A percentile compares a stretch with the other conserved stretches of the same genome.
phyloP scores from a whole-genome alignment of 768 basidiomycete species.

The Flagelloscypha sp. region DNA sequence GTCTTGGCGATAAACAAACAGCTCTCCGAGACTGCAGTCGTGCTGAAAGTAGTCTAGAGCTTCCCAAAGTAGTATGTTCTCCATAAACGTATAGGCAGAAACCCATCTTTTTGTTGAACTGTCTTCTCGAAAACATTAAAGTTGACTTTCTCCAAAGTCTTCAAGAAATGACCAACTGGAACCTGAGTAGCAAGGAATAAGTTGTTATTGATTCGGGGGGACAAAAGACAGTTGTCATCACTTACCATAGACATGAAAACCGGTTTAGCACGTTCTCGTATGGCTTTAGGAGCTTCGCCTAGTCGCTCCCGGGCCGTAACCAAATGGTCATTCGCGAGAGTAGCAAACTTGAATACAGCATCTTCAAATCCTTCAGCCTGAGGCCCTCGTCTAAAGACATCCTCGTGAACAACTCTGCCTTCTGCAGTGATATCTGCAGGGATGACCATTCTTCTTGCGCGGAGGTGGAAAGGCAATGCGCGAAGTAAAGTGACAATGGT shows the following conservation, averaged over 20 bases:
- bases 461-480: constrained; percentile 69
- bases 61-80: constrained; percentile 30
- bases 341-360: constrained; percentile 79
- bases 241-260: constrained; percentile 67
- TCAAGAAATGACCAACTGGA: constrained; percentile 57
- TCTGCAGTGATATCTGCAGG: constrained; percentile 77
- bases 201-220: constrained; percentile 8
- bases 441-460: constrained; percentile 62
- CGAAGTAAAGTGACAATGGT: constrained; percentile 66
- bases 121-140: constrained; percentile 66
- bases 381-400: constrained; percentile 55
- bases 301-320: constrained; percentile 67
- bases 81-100: constrained; percentile 69
- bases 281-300: constrained; percentile 42
- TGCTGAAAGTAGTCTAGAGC: no score
- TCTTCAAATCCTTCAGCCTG: constrained; percentile 57
- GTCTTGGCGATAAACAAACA: no score
- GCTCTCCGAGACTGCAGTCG: no score
- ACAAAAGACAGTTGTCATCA: constrained; percentile 24
- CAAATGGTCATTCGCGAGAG: constrained; percentile 72
- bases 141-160: constrained; percentile 54
- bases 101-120: constrained; percentile 65
- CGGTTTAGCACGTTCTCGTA: no score
- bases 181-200: constrained; percentile 34
- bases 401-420: constrained; percentile 72